Conservation (phyloP, 2,329 filamentous ascomycete genomes). For the Venturia effusa region DNA sequence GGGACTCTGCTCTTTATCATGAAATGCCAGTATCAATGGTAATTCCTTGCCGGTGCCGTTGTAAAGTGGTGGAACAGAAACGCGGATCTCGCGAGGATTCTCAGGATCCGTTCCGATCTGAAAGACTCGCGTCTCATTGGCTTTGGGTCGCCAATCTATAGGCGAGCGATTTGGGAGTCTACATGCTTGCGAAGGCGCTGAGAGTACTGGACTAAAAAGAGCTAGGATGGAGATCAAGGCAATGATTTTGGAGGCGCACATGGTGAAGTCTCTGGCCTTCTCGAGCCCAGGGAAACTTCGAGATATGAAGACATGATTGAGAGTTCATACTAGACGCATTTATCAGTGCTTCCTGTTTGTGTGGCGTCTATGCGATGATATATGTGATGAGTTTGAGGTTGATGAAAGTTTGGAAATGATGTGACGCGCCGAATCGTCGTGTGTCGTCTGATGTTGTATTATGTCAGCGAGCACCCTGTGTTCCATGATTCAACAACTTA, state of each 20-base stretch:
- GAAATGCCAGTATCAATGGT: slow-evolving; percentile 5
- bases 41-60: background rate
- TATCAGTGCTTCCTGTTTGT: background rate
- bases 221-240: background rate
- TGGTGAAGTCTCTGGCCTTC: background rate
- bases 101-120: slow-evolving; percentile 4
- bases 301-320: background rate
- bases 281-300: background rate
- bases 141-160: slow-evolving; percentile 9
- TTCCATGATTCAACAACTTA: no score
- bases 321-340: background rate
- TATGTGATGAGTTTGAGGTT: slow-evolving; percentile 4
- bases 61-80: background rate
- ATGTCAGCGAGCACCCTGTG: background rate
- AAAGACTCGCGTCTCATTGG: slow-evolving; percentile 7
- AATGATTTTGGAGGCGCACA: background rate
- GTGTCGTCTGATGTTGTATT: background rate
- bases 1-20: slow-evolving; percentile 6
- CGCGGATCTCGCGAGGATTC: slow-evolving; percentile 7
- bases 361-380: background rate
- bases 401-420: background rate
- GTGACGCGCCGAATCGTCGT: background rate
- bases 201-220: background rate
- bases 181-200: slow-evolving; percentile 4
- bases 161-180: background rate